These are phyloP conservation scores for Phytophthora pistaciae DNA, from an alignment of 352 stramenopile genomes.

Conservation along the genomic window DNA sequence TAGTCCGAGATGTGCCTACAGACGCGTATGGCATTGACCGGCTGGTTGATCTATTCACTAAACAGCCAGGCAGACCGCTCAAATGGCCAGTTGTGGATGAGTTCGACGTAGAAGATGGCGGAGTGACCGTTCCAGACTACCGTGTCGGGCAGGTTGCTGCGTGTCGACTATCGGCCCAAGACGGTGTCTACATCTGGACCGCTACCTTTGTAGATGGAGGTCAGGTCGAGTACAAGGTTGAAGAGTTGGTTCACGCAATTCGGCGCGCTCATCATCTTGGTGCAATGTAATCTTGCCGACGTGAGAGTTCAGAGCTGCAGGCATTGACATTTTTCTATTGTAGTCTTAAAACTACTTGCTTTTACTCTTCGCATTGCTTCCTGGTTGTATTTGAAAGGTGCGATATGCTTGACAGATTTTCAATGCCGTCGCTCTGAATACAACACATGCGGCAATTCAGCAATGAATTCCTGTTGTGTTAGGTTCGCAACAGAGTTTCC, in stretches of 20 bases:
- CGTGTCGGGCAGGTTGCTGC: constrained; percentile 7
- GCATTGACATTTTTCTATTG: neutral
- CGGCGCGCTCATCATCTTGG: neutral
- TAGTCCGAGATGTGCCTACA: neutral
- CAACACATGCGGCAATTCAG: neutral
- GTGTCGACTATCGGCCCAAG: constrained; percentile 4
- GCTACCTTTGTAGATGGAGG: constrained; percentile 8
- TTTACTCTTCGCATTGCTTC: neutral
- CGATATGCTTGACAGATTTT: neutral
- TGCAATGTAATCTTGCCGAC: neutral
- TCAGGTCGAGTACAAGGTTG: constrained; percentile 1
- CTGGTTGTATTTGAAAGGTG: neutral
- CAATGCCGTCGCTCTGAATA: neutral
- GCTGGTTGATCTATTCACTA: constrained; percentile 1
- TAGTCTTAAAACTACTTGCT: too few relatives aligned
- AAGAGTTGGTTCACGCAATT: constrained; percentile 8
- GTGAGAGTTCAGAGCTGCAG: too few relatives aligned
- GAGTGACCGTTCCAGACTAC: neutral
- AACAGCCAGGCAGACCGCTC: neutral
- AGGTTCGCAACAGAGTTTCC: constrained; percentile 12
- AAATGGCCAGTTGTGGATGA: constrained; percentile 15
- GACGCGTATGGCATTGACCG: constrained; percentile 1
- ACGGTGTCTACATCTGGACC: constrained; percentile 14
- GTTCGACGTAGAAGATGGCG: neutral
- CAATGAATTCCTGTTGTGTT: constrained; percentile 14